Conservation (phyloP, 768 basidiomycete genomes). For the Lentinula sp. region DNA sequence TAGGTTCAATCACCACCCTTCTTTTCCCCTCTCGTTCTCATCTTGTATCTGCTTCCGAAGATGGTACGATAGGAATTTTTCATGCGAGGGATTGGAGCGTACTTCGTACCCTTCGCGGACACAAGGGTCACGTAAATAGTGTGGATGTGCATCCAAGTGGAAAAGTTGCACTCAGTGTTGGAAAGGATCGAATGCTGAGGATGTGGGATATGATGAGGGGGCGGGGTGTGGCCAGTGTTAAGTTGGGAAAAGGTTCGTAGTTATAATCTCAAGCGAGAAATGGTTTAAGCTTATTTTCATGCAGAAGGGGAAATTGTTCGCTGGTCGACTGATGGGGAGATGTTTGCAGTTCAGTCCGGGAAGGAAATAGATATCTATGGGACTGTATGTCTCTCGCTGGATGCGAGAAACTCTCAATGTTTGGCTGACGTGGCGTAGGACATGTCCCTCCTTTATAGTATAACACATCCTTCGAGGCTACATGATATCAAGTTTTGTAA, state of each 20-base stretch:
- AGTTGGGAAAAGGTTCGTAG: conserved; percentile 75
- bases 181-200: conserved; percentile 80
- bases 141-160: conserved; percentile 92
- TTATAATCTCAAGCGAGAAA: not conserved
- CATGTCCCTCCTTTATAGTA: conserved; percentile 69
- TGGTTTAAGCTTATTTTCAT: not conserved
- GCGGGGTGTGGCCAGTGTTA: conserved; percentile 81
- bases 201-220: conserved; percentile 99
- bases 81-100: conserved; percentile 92
- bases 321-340: conserved; percentile 74
- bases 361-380: conserved; percentile 78
- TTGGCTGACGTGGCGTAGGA: conserved; percentile 40
- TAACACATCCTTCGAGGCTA: conserved; percentile 76
- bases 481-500: conserved; percentile 79
- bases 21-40: conserved; percentile 85
- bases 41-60: conserved; percentile 87
- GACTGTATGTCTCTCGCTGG: conserved; percentile 41
- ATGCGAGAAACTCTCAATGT: not conserved
- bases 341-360: conserved; percentile 76
- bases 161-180: conserved; percentile 86
- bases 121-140: conserved; percentile 88
- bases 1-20: conserved; percentile 90
- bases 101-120: conserved; percentile 82
- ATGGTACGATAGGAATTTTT: conserved; percentile 87
- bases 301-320: conserved; percentile 85